These are phyloP conservation scores for Kokia cookei DNA, from an alignment of 441 rosid genomes.

Conservation along the genomic window DNA sequence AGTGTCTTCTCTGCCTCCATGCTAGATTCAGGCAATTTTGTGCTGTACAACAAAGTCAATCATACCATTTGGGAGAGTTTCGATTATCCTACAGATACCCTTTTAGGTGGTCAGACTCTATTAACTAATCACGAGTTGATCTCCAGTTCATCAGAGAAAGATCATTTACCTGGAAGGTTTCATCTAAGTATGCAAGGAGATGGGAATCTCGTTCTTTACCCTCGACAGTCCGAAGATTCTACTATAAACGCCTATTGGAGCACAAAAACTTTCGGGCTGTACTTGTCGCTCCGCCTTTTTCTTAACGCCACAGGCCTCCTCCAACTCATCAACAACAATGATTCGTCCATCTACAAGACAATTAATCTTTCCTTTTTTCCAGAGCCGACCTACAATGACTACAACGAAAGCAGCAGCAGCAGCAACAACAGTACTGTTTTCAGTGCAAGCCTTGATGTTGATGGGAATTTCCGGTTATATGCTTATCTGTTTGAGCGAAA, in stretches of 20 bases:
- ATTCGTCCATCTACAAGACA: not conserved
- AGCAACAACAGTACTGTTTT: not conserved
- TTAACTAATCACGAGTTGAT: not conserved
- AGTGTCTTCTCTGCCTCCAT: conserved; percentile 1
- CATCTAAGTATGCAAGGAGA: conserved; percentile 1
- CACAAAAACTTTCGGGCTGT: no score
- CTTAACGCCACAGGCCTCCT: not conserved
- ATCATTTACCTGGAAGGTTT: conserved; percentile 2
- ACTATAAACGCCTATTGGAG: conserved; percentile 10
- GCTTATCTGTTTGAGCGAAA: not conserved
- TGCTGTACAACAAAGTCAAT: not conserved
- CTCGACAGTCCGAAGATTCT: not conserved
- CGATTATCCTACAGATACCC: conserved; percentile 12
- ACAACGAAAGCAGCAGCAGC: not conserved
- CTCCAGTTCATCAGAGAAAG: not conserved
- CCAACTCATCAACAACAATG: not conserved
- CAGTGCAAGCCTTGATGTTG: conserved; percentile 2
- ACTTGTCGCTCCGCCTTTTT: not conserved
- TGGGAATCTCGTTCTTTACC: conserved; percentile 16
- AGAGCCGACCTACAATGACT: not conserved
- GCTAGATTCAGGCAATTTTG: conserved; percentile 18
- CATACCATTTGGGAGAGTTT: conserved; percentile 22
- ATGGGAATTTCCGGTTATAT: conserved; percentile 1
- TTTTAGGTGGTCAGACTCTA: conserved; percentile 17
- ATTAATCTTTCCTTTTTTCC: fast-evolving